Conservation (phyloP, 1,139 yeast species). For the Geotrichum fermentans region DNA sequence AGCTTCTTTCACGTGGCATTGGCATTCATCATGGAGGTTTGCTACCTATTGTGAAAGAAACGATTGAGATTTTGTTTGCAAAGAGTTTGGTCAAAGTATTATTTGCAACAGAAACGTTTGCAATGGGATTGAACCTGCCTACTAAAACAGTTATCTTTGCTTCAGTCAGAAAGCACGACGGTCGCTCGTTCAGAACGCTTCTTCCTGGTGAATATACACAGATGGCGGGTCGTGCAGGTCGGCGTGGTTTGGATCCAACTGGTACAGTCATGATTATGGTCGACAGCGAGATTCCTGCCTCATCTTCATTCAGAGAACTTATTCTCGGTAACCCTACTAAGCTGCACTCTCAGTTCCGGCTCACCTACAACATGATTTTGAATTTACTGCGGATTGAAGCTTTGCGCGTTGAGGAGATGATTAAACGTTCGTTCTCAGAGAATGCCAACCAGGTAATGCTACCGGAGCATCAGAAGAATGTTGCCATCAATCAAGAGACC, state of each 20-base stretch:
- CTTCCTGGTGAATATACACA: constrained; percentile 96
- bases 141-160: constrained; percentile 94
- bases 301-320: constrained; percentile 70
- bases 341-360: constrained; percentile 81
- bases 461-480: constrained; percentile 77
- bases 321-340: constrained; percentile 86
- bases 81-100: constrained; percentile 79
- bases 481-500: constrained; percentile 49
- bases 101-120: constrained; percentile 97
- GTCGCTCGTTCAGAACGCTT: constrained; percentile 70
- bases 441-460: constrained; percentile 78
- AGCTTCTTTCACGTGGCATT: constrained; percentile 80
- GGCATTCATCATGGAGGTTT: constrained; percentile 98
- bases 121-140: constrained; percentile 96
- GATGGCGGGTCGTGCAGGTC: constrained; percentile 98
- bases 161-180: constrained; percentile 83
- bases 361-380: constrained; percentile 93
- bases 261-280: constrained; percentile 97
- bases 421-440: constrained; percentile 90
- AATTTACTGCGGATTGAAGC: constrained; percentile 91
- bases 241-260: constrained; percentile 89
- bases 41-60: constrained; percentile 90
- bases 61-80: constrained; percentile 87
- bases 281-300: constrained; percentile 30
- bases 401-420: constrained; percentile 92